phyloP scores from a whole-genome alignment of 2,329 filamentous ascomycete species.

The Pseudogymnoascus sp. region DNA sequence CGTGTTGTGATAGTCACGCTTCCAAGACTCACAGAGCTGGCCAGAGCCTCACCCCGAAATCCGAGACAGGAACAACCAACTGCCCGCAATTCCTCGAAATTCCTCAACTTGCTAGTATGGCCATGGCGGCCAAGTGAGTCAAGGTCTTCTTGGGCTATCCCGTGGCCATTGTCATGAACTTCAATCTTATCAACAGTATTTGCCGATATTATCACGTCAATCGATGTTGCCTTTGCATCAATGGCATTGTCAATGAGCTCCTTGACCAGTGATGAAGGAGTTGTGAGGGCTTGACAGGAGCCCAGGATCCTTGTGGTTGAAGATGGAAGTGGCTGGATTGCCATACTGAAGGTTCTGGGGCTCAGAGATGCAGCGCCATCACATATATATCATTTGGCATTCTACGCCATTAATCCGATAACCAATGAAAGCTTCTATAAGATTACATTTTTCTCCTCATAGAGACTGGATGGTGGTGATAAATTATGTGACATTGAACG shows the following conservation, averaged over 20 bases:
- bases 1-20: slow-evolving; percentile 56
- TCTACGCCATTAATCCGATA: background rate
- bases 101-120: slow-evolving; percentile 65
- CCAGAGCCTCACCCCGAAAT: slow-evolving; percentile 68
- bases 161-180: slow-evolving; percentile 66
- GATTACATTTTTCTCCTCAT: background rate
- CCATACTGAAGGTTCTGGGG: slow-evolving; percentile 19
- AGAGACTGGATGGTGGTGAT: background rate
- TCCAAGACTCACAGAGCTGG: slow-evolving; percentile 54
- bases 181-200: slow-evolving; percentile 63
- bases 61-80: slow-evolving; percentile 57
- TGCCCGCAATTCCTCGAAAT: slow-evolving; percentile 51
- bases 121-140: slow-evolving; percentile 54
- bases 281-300: slow-evolving; percentile 51
- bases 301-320: slow-evolving; percentile 49
- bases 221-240: slow-evolving; percentile 58
- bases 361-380: background rate
- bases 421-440: background rate
- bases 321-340: slow-evolving; percentile 40
- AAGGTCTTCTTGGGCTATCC: slow-evolving; percentile 57
- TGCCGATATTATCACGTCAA: slow-evolving; percentile 55
- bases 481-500: background rate
- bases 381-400: background rate
- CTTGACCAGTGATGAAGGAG: slow-evolving; percentile 57
- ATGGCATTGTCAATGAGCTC: slow-evolving; percentile 72